These are phyloP conservation scores for Monsonia emarginata DNA, from an alignment of 441 rosid genomes.

Conservation along the genomic window DNA sequence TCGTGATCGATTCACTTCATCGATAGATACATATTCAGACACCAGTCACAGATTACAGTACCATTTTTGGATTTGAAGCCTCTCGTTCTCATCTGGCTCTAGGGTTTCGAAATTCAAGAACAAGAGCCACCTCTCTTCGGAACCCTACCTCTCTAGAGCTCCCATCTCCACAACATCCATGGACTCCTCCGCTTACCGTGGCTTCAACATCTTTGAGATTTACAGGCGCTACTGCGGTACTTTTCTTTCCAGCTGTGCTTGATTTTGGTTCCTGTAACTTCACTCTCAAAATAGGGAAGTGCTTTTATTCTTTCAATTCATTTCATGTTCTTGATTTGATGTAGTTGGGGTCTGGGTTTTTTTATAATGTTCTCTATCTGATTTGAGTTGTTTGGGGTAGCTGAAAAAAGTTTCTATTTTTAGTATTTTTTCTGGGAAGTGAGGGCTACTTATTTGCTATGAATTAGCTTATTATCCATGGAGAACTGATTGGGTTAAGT, in stretches of 20 bases:
- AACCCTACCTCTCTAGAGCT: conserved; percentile 9
- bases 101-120: neutral
- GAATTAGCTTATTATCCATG: neutral
- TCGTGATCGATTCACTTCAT: too few species aligned
- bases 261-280: neutral
- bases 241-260: neutral
- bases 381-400: neutral
- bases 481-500: neutral
- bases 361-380: neutral
- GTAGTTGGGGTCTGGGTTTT: neutral
- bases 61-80: neutral
- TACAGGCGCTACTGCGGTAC: conserved; percentile 56
- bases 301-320: neutral
- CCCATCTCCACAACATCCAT: conserved; percentile 22
- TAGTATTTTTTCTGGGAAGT: neutral
- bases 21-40: too few species aligned
- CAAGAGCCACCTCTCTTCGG: neutral
- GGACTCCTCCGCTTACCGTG: conserved; percentile 35
- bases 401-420: neutral
- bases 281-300: neutral
- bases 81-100: neutral
- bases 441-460: neutral
- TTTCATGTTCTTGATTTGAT: neutral
- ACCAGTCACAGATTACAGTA: too few species aligned
- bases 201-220: conserved; percentile 47